These are phyloP conservation scores for Nidula niveotomentosa DNA, from an alignment of 1,284 basidiomycete genomes.

Conservation along the genomic window DNA sequence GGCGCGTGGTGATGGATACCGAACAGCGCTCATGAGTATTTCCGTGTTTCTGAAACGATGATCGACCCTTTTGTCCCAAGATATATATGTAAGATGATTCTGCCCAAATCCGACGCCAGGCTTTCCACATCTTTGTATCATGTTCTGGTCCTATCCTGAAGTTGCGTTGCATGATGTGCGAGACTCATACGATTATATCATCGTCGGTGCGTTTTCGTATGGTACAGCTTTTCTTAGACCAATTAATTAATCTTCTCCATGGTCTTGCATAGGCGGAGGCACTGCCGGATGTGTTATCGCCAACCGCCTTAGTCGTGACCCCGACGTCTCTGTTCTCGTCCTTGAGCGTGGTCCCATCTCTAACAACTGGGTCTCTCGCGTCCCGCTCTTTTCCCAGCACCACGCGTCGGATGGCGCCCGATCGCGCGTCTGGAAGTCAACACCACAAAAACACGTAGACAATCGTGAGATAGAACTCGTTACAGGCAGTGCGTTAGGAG, in stretches of 20 bases:
- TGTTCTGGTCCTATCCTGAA: not conserved
- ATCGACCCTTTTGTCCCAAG: too few species aligned
- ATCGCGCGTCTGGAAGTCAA: constrained; percentile 3
- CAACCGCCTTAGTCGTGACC: constrained; percentile 29
- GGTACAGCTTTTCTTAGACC: not conserved
- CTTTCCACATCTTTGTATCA: not conserved
- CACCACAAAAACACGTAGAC: constrained; percentile 5
- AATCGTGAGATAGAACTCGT: constrained; percentile 16
- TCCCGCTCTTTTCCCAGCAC: constrained; percentile 26
- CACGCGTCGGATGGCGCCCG: constrained; percentile 16
- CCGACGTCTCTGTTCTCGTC: constrained; percentile 23
- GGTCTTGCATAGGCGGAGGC: constrained; percentile 16
- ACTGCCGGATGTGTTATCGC: constrained; percentile 33
- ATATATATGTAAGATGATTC: too few species aligned
- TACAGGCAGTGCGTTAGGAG: constrained; percentile 6
- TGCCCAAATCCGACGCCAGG: too few species aligned
- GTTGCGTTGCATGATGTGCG: not conserved
- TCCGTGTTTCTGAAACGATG: too few species aligned
- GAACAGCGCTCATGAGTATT: too few species aligned
- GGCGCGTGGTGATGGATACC: too few species aligned
- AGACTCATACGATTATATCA: not conserved
- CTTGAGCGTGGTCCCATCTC: constrained; percentile 25
- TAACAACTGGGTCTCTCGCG: constrained; percentile 18
- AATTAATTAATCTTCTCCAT: not conserved
- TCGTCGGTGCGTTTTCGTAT: not conserved